phyloP scores from a whole-genome alignment of 306 rosid species.

The Arachis stenosperma region DNA sequence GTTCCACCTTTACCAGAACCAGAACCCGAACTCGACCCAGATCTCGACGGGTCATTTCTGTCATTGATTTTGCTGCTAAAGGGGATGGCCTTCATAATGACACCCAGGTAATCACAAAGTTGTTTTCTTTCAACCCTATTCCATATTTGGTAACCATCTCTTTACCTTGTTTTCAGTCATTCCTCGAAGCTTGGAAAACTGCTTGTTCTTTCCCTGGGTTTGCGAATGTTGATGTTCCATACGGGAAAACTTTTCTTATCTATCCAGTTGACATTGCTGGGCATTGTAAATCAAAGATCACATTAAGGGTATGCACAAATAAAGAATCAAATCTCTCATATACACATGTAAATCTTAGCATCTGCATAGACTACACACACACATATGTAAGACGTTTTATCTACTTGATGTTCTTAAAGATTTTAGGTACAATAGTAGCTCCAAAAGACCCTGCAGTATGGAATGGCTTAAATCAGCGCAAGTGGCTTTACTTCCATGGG shows the following conservation, averaged over 20 bases:
- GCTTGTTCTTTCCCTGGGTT: slow-evolving; percentile 64
- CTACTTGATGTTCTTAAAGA: slow-evolving; percentile 49
- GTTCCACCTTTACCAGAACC: slow-evolving; percentile 32
- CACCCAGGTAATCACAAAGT: slow-evolving; percentile 54
- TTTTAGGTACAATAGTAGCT: slow-evolving; percentile 71
- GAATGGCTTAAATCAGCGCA: slow-evolving; percentile 60
- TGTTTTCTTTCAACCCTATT: neutral
- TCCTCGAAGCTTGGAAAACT: slow-evolving; percentile 61
- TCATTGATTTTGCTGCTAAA: slow-evolving; percentile 68
- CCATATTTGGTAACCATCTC: neutral
- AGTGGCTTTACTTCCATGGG: slow-evolving; percentile 75
- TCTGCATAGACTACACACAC: neutral
- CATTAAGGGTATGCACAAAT: slow-evolving; percentile 57
- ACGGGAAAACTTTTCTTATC: slow-evolving; percentile 56
- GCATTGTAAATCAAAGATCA: slow-evolving; percentile 78
- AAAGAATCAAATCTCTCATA: slow-evolving; percentile 3
- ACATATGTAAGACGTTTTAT: neutral
- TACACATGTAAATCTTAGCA: slow-evolving; percentile 8
- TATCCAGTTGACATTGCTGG: slow-evolving; percentile 74
- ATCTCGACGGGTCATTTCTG: slow-evolving; percentile 55
- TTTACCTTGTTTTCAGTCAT: slow-evolving; percentile 57
- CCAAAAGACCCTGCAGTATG: slow-evolving; percentile 74
- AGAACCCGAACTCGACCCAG: slow-evolving; percentile 32
- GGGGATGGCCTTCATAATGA: slow-evolving; percentile 81
- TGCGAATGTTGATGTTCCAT: slow-evolving; percentile 52